Base-by-base conservation (phyloP, 2,329 filamentous ascomycete species). In the Stylonectria norvegica region DNA sequence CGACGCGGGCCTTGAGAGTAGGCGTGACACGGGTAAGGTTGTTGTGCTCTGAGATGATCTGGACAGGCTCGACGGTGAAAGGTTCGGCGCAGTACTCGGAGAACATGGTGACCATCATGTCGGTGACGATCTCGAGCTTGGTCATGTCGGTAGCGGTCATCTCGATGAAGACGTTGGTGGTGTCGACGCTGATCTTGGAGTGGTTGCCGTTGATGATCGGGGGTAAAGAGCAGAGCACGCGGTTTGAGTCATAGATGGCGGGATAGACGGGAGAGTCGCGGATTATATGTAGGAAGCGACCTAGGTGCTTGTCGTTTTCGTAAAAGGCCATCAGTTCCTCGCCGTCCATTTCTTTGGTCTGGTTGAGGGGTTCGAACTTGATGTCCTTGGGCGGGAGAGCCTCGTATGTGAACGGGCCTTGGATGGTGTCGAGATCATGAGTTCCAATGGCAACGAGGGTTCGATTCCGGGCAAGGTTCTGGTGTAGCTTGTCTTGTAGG, bases 201-300 rank as follows among this genome's bases (percentile, higher is more conserved):
- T 93, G 90, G 60, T 98, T 81, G 58, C 90, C 82, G 71, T 98
- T 98, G 75, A 98, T 98, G 57, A 98, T 97, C 14, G 93, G 93
- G 2, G 93, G 93, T 57, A 98, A 76, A 6, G 91, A 97, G 69
- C 93, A 91, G 23, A 98, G 89, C 31, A 79, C 81, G 30, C 82
- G 78, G 61, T 95, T 86, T 37, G 88, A 79, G 64, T 98, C 93
- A 66, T 89, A 91, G 60, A 98, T 95, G 59, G 95, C 89, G 16
- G 93, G 93, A 65, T 98, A 98, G 30, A 95, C 85, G 5, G 90
- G 88, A 34, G 87, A 87, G 66, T 97, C 91, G 48, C 85, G 81
- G 63, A 98, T 95, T 57, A 98, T 98, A 69, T 90, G 88, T 31
- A 98, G 78, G 68, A 85, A 98, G 58, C 84, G 85, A 33, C 89